Evolutionary conservation across 352 stramenopile genomes (phyloP), one percentile per base, ranked within the genome.

Genomic region (Pythium oligandrum): DNA sequence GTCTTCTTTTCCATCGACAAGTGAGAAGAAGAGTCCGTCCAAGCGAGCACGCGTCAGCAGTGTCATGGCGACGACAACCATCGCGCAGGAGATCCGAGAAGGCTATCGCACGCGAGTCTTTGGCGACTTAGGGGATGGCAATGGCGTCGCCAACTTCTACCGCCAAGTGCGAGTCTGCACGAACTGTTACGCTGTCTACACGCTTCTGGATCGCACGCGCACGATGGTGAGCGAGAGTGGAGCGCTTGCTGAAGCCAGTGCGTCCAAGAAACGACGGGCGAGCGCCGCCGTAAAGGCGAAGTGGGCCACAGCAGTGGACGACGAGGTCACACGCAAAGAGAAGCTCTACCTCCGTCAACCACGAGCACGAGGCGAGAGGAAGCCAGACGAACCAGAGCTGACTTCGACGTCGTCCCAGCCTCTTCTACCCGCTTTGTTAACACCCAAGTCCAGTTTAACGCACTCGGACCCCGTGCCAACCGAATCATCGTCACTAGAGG

Each of bases 131-230:
- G 17, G 17, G 17, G 78, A 86, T 9, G 64, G 71, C 26, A 6
- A 39, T 17, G 67, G 67, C 42, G 61, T 83, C 2, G 73, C 81
- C 6, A 92, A 86, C 45, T 87, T 86, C 47, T 96, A 96, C 52
- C 74, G 82, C 30, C 75, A 93, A 44, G 79, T 96, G 32, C 69
- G 78, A 11, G 89, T 98, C 7, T 97, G 90, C 51, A 34, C 35
- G 11, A 69, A 86, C 51, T 98, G 90, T 70, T 93, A 83, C 55
- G 74, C 76, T 60, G 75, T 97, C 32, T 97, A 98, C 71, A 63
- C 71, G 32, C 62, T 95, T 40, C 66, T 98, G 17, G 86, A 95
- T 56, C 68, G 79, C 30, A 78, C 83, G 2, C 66, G 90, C 2
- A 61, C 75, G 36, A 54, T 79, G 46, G 43, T 59, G 51, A 40